Conservation (phyloP, 2,329 filamentous ascomycete genomes). For the Botrytis deweyae region DNA sequence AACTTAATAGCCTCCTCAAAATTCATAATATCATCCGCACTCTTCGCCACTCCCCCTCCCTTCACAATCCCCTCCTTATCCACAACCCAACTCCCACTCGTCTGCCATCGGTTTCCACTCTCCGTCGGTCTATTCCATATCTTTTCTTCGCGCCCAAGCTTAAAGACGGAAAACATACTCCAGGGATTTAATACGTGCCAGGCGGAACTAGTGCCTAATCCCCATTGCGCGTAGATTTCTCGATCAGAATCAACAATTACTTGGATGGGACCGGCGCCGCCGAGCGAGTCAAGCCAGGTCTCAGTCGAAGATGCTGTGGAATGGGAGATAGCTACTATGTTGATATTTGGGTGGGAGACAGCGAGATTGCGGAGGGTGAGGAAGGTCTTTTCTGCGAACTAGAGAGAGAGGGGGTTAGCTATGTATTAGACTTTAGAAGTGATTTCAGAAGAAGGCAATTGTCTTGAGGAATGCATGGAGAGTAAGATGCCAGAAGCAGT, state of each 20-base stretch:
- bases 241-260: constrained; percentile 61
- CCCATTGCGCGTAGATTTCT: constrained; percentile 63
- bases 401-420: constrained; percentile 9
- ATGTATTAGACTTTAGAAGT: background rate
- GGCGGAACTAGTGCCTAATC: constrained; percentile 56
- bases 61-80: constrained; percentile 52
- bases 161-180: constrained; percentile 57
- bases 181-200: constrained; percentile 63
- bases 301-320: constrained; percentile 56
- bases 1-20: constrained; percentile 46
- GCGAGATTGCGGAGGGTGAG: constrained; percentile 53
- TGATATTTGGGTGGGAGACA: constrained; percentile 48
- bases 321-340: constrained; percentile 64
- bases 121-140: constrained; percentile 66
- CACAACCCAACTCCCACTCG: constrained; percentile 61
- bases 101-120: constrained; percentile 69
- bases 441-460: background rate
- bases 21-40: constrained; percentile 55
- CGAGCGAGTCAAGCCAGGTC: constrained; percentile 35
- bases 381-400: constrained; percentile 63
- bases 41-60: constrained; percentile 50
- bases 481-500: too few relatives aligned
- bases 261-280: constrained; percentile 46
- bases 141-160: constrained; percentile 58
- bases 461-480: too few relatives aligned